These are phyloP conservation scores for Mortierella sp. DNA, from an alignment of 371 early-diverging fungal genomes.

Conservation along the genomic window DNA sequence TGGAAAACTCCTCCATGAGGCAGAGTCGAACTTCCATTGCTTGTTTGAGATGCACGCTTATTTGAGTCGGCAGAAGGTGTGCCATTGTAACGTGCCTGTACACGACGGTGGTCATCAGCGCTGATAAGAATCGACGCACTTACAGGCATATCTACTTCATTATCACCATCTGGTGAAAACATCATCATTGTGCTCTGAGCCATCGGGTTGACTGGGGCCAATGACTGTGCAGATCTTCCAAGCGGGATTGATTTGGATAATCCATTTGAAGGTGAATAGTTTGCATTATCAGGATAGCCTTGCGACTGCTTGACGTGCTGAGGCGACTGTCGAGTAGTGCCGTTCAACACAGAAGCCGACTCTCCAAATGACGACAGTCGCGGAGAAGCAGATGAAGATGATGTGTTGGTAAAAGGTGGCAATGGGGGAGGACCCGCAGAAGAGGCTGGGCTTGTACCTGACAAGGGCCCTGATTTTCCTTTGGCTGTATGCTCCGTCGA, in stretches of 20 bases:
- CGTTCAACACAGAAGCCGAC: not conserved
- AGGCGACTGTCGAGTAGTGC: not conserved
- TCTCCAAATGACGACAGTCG: conserved; percentile 35
- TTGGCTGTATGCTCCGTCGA: conserved; percentile 27
- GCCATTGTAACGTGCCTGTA: not conserved
- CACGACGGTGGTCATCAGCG: not conserved
- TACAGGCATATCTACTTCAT: conserved; percentile 64
- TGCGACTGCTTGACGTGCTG: conserved; percentile 1
- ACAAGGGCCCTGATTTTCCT: conserved; percentile 10
- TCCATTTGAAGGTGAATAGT: conserved; percentile 2
- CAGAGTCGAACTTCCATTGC: conserved; percentile 17
- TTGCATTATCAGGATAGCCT: not conserved
- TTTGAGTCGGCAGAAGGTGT: not conserved
- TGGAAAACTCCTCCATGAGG: conserved; percentile 50
- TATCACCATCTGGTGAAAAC: conserved; percentile 74
- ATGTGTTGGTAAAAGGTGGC: conserved; percentile 24
- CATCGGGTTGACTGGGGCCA: conserved; percentile 21
- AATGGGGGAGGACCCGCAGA: conserved; percentile 3
- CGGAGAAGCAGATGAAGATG: conserved; percentile 31
- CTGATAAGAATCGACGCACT: conserved; percentile 48
- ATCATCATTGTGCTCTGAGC: conserved; percentile 57
- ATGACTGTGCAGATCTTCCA: not conserved
- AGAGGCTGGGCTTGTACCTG: conserved; percentile 26
- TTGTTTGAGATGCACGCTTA: not conserved
- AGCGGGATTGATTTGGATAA: conserved; percentile 3